Evolutionary conservation across 2,329 filamentous ascomycete species (phyloP), one percentile per base, ranked within the genome.

Genomic region (Graphium sp.): DNA sequence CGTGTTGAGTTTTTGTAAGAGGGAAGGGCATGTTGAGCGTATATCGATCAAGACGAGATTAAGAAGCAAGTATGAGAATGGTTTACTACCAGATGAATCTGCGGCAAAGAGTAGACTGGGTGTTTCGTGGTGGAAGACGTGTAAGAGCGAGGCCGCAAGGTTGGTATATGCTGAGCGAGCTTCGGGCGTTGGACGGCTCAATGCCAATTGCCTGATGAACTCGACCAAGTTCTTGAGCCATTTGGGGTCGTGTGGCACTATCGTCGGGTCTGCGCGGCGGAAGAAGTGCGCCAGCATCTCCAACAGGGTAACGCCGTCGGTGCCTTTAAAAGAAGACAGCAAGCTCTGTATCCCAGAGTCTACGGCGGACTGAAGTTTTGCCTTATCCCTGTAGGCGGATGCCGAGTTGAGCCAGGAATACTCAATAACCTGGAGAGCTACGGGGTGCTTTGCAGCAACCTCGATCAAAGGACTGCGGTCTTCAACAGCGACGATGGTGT

Each of bases 11-110:
- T 65, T 56, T 23, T 60, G 55, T 2, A 78, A 53, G 2, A 80
- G 54, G 3, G 60, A 53, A 2, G 75, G 74, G 15, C 72, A 56
- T 1, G 69, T 69, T 9, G 73, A 64, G 22, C 70, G 63, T 16
- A 79, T 55, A 41, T 80, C 74, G 32, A 77, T 67, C 19, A 77
- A 58, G 6, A 77, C 42, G n/a, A 77, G 59, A 37, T 66, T 74
- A 31, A 77, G 47, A 32, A 79, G 59, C 4, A 78, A 52, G 39
- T 72, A 76, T 2, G 67, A 62, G 35, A 70, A 66, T 0, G 70
- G 62, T 34, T 66, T 71, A 19, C 58, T 52, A 2, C 50, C 42
- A 16, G 45, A 44, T 12, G 41, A 44, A 5, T 51, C 42, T 30
- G 60, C 52, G 6, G 53, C 49, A 48, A 78, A 78, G 3, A 79